Conservation (phyloP, 345 rosid species). For the Litchi chinensis region DNA sequence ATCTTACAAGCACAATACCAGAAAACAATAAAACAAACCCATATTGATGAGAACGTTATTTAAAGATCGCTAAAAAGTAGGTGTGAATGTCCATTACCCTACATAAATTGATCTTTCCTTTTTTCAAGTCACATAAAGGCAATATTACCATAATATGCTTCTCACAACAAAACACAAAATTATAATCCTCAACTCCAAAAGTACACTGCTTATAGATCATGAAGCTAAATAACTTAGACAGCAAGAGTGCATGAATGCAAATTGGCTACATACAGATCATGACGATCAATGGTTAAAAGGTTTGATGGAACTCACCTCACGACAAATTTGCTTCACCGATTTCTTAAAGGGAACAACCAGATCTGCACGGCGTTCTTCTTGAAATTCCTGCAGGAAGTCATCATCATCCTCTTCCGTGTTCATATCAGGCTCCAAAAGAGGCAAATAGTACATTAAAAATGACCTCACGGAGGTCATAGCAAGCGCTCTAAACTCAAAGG, state of each 20-base stretch:
- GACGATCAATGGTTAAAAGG: background rate
- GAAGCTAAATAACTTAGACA: background rate
- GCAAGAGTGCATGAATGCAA: background rate
- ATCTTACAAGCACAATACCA: background rate
- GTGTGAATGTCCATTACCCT: background rate
- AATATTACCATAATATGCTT: constrained; percentile 6
- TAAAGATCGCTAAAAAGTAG: background rate
- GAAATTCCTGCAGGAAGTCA: constrained; percentile 57
- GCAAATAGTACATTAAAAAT: constrained; percentile 80
- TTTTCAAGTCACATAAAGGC: background rate
- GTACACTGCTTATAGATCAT: background rate
- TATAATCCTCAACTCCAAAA: background rate
- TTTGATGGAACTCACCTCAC: constrained; percentile 60
- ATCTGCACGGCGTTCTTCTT: constrained; percentile 53
- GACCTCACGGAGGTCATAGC: constrained; percentile 88
- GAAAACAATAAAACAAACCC: background rate
- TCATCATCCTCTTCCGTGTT: constrained; percentile 66
- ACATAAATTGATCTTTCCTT: background rate
- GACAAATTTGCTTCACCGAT: constrained; percentile 82
- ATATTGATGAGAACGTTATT: background rate
- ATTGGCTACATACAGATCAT: background rate
- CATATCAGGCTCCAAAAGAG: constrained; percentile 78
- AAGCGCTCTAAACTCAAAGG: constrained; percentile 74
- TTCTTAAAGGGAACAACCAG: constrained; percentile 82
- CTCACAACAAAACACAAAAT: background rate